A percentile compares a stretch with the other conserved stretches of the same genome.
Conservation (phyloP, 2,329 filamentous ascomycete species). For the Ophiostoma novo-ulmi region DNA sequence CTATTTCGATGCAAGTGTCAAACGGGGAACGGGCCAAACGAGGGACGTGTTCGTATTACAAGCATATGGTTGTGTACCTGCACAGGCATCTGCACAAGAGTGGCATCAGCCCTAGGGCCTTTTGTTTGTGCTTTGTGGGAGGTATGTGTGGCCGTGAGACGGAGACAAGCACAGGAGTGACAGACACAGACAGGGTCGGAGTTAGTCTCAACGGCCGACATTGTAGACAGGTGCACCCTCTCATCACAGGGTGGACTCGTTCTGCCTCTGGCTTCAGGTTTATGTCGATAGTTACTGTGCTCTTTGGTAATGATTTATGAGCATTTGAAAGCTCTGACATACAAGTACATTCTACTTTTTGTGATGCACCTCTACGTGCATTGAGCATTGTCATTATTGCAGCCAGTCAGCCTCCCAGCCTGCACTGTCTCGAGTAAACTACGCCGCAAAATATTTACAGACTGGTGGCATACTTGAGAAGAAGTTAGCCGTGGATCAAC, state of each 20-base stretch:
- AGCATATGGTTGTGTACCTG: neutral
- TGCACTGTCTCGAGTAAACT: neutral
- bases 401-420: neutral
- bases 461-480: neutral
- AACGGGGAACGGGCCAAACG: too few relatives aligned
- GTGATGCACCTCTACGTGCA: neutral
- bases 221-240: neutral
- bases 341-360: too few relatives aligned
- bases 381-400: neutral
- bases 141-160: neutral
- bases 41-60: too few relatives aligned
- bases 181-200: neutral
- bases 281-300: too few relatives aligned
- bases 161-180: neutral
- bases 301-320: too few relatives aligned
- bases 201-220: neutral
- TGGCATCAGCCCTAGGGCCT: neutral
- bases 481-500: neutral
- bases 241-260: too few relatives aligned
- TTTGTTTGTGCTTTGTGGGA: neutral
- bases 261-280: too few relatives aligned
- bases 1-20: neutral
- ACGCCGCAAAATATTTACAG: neutral
- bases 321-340: too few relatives aligned
- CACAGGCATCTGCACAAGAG: neutral